Evolutionary conservation across 2,329 filamentous ascomycete species (phyloP), one percentile per base, ranked within the genome.

Genomic region (Trichoderma sp.): DNA sequence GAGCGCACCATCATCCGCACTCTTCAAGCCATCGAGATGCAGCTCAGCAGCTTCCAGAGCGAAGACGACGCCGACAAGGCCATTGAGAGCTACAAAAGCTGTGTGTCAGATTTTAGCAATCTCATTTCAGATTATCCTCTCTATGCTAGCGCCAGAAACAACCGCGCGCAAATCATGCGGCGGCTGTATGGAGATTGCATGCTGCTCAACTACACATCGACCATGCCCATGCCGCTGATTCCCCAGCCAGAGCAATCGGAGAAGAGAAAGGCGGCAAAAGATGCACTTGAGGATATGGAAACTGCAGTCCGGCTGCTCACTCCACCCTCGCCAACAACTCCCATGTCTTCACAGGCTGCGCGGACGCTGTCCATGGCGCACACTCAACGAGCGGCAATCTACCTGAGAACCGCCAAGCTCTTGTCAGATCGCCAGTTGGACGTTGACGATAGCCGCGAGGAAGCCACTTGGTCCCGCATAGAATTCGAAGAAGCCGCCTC

Each of bases 111-210:
- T 6, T 85, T 95, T 6, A 86, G 88, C 35, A 81, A 83, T 2
- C 85, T 95, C 38, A 89, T 95, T 56, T 80, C 85, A 3, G 83
- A 88, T 29, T 82, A 90, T 71, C 92, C 93, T 3, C 83, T 85
- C 38, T 95, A 95, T 82, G 93, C 93, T 27, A 94, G 92, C 77
- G 92, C 91, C 6, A 89, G 91, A 75, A 93, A 95, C 81, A 95
- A 96, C 83, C 88, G 93, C 67, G 93, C 92, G 3, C 94, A 95
- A 82, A 88, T 92, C 9, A 79, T 89, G 35, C 85, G 92, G 27
- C 86, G 92, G 65, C 83, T 91, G 74, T 91, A 92, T 77, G 92
- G 91, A 12, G 91, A 93, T 80, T 84, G 85, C 3, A 86, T 91
- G 80, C 83, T 92, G 27, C 82, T 91, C 45, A 79, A 82, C 29